Percentiles rank a stretch among this genome's conserved stretches.
Conservation (phyloP, 805 yeast species). For the Teunomyces barrocoloradensis region DNA sequence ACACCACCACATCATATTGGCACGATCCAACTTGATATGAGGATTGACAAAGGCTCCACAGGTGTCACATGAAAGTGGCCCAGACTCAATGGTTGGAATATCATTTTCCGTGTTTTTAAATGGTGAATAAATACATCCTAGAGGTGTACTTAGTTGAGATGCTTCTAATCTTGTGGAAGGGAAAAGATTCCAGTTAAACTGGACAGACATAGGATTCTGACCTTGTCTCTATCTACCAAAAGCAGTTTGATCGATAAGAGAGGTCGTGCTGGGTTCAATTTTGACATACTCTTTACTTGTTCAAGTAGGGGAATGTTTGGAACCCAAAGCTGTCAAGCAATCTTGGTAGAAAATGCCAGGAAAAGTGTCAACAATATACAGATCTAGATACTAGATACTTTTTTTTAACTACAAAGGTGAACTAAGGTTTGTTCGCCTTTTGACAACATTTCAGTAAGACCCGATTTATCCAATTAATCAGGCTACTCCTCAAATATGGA, state of each 20-base stretch:
- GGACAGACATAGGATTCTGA: slow-evolving; percentile 26
- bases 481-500: background rate
- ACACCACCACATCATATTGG: slow-evolving; percentile 38
- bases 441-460: background rate
- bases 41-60: slow-evolving; percentile 32
- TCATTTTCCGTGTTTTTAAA: slow-evolving; percentile 6
- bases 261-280: background rate
- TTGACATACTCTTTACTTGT: background rate
- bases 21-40: slow-evolving; percentile 26
- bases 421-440: too few species aligned
- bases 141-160: slow-evolving; percentile 28
- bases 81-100: slow-evolving; percentile 6
- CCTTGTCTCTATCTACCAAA: background rate
- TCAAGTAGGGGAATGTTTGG: background rate
- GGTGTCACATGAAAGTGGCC: slow-evolving; percentile 23
- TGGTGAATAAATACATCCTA: slow-evolving; percentile 38
- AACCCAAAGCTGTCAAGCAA: background rate
- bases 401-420: too few species aligned
- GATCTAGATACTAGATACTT: too few species aligned
- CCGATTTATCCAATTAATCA: background rate
- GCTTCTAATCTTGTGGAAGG: slow-evolving; percentile 40
- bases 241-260: background rate
- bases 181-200: slow-evolving; percentile 69
- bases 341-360: background rate
- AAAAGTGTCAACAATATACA: too few species aligned